Conservation (phyloP, 306 rosid species). For the Oemleria cerasiformis region DNA sequence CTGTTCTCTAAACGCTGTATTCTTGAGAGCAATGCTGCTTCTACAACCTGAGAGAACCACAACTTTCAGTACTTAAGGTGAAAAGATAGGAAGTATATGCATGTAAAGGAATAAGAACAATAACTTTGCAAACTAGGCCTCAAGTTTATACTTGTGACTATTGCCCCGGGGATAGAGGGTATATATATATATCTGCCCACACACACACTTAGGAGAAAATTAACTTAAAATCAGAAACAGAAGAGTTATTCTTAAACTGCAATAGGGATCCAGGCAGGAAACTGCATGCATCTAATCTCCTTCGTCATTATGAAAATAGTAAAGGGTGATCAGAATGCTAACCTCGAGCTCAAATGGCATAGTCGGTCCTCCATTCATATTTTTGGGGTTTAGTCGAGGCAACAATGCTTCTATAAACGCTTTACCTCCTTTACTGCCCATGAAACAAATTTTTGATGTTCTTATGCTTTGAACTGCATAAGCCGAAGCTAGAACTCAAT, state of each 20-base stretch:
- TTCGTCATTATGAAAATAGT: conserved; percentile 8
- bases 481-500: conserved; percentile 2
- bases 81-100: conserved; percentile 2
- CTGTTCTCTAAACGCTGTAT: conserved; percentile 75
- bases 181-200: background rate
- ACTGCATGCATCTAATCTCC: too few relatives aligned
- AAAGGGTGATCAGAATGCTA: conserved; percentile 18
- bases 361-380: conserved; percentile 71
- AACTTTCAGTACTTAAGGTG: background rate
- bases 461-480: conserved; percentile 20
- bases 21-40: conserved; percentile 94
- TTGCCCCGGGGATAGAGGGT: background rate
- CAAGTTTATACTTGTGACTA: background rate
- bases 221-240: too few relatives aligned
- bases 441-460: conserved; percentile 19
- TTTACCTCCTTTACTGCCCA: conserved; percentile 78
- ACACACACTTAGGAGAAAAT: too few relatives aligned
- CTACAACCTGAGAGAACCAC: conserved; percentile 73
- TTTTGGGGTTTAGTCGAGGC: conserved; percentile 83
- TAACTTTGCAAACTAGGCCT: background rate
- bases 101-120: background rate
- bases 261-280: too few relatives aligned
- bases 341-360: conserved; percentile 99
- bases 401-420: conserved; percentile 82
- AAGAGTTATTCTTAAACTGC: too few relatives aligned